These are phyloP conservation scores for Stellera chamaejasme DNA, from an alignment of 345 rosid species.

Conservation along the genomic window DNA sequence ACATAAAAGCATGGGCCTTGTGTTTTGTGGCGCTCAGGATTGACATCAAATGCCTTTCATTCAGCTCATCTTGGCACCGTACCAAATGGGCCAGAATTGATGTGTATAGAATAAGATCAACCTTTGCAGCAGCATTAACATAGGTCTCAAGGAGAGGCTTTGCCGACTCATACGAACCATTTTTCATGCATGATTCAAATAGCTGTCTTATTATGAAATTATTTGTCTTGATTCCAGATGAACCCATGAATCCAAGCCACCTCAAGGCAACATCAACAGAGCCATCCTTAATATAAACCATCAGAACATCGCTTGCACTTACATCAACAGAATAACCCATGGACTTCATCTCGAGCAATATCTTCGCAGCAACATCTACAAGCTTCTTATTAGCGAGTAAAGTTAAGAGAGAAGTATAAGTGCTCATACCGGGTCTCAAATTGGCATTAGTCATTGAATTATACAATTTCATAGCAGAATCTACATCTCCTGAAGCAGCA, in stretches of 20 bases:
- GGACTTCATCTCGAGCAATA: constrained; percentile 91
- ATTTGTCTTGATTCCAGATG: constrained; percentile 86
- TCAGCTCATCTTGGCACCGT: constrained; percentile 80
- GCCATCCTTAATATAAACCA: constrained; percentile 94
- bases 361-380: constrained; percentile 90
- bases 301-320: constrained; percentile 88
- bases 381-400: constrained; percentile 88
- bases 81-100: constrained; percentile 92
- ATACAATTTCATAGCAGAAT: constrained; percentile 86
- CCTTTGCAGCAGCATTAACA: constrained; percentile 75
- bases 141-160: constrained; percentile 88
- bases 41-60: constrained; percentile 83
- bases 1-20: constrained; percentile 78
- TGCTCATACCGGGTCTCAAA: constrained; percentile 82
- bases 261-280: constrained; percentile 82
- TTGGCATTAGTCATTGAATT: constrained; percentile 95
- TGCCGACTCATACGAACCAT: constrained; percentile 70
- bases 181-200: constrained; percentile 96
- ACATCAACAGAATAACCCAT: constrained; percentile 92
- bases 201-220: constrained; percentile 88
- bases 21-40: constrained; percentile 78
- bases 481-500: constrained; percentile 86
- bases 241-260: constrained; percentile 94
- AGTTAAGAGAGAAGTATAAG: constrained; percentile 66
- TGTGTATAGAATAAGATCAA: constrained; percentile 91